phyloP scores from a whole-genome alignment of 2,329 filamentous ascomycete species.

The Calonectria montana region DNA sequence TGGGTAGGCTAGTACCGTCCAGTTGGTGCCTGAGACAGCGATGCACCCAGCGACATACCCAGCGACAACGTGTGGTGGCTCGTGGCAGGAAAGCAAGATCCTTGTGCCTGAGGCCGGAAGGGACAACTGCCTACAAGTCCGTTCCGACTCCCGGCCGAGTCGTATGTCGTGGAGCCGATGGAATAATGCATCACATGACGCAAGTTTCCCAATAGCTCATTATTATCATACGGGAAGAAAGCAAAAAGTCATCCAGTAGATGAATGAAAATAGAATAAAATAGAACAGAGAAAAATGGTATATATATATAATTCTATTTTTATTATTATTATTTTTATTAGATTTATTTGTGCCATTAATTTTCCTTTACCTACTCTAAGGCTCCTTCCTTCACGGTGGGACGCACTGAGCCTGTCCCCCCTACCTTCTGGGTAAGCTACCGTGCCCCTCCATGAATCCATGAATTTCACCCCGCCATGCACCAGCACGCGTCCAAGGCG shows the following conservation, averaged over 20 bases:
- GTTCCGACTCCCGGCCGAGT: slow-evolving; percentile 20
- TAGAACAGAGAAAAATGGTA: no score
- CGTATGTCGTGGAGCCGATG: background rate
- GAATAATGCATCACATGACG: no score
- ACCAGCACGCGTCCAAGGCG: slow-evolving; percentile 40
- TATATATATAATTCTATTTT: no score
- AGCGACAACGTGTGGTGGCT: background rate
- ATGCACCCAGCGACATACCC: background rate
- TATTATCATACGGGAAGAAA: no score
- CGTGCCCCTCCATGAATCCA: slow-evolving; percentile 42
- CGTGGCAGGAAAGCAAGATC: background rate
- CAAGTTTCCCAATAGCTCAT: no score
- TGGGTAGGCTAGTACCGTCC: background rate
- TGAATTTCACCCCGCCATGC: slow-evolving; percentile 52
- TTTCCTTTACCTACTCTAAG: no score
- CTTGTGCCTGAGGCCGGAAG: slow-evolving; percentile 27
- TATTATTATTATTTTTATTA: no score
- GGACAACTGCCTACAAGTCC: background rate
- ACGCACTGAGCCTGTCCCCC: no score
- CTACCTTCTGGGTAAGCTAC: background rate
- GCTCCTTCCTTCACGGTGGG: no score
- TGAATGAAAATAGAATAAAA: no score
- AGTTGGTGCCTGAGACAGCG: slow-evolving; percentile 20
- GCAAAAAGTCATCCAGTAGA: no score
- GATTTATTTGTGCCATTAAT: no score